Conservation (phyloP, 2,329 filamentous ascomycete genomes). For the Talaromyces albobiverticillius region DNA sequence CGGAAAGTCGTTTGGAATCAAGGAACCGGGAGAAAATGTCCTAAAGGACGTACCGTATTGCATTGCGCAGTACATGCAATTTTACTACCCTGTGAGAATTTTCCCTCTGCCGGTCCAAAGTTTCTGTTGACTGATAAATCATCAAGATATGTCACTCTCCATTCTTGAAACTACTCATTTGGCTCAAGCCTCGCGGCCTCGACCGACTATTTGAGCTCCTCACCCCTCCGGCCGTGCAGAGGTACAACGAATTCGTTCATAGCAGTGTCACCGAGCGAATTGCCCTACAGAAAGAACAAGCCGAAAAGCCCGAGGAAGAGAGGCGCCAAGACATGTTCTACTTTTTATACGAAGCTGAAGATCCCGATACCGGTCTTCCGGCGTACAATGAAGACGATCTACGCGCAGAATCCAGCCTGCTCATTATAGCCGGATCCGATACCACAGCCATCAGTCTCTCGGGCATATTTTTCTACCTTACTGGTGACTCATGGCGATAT, state of each 20-base stretch:
- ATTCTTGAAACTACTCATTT: slow-evolving; percentile 4
- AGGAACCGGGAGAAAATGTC: slow-evolving; percentile 5
- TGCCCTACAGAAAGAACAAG: neutral
- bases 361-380: slow-evolving; percentile 1
- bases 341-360: slow-evolving; percentile 4
- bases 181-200: slow-evolving; percentile 11
- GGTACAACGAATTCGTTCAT: slow-evolving; percentile 2
- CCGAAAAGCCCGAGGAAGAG: neutral
- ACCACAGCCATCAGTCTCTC: slow-evolving; percentile 1
- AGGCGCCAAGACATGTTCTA: slow-evolving; percentile 8
- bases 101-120: too few species aligned
- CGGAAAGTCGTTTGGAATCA: slow-evolving; percentile 5
- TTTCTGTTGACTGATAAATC: neutral
- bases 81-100: slow-evolving; percentile 7
- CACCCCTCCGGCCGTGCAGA: neutral
- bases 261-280: neutral
- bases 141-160: slow-evolving; percentile 5
- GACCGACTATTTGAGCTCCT: slow-evolving; percentile 1
- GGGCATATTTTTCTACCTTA: slow-evolving; percentile 6
- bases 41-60: neutral
- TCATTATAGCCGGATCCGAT: slow-evolving; percentile 8
- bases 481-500: neutral
- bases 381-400: neutral
- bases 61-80: neutral
- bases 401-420: neutral